Evolutionary conservation across 768 basidiomycete genomes (phyloP).

Genomic region (Lactifluus subvellereus): DNA sequence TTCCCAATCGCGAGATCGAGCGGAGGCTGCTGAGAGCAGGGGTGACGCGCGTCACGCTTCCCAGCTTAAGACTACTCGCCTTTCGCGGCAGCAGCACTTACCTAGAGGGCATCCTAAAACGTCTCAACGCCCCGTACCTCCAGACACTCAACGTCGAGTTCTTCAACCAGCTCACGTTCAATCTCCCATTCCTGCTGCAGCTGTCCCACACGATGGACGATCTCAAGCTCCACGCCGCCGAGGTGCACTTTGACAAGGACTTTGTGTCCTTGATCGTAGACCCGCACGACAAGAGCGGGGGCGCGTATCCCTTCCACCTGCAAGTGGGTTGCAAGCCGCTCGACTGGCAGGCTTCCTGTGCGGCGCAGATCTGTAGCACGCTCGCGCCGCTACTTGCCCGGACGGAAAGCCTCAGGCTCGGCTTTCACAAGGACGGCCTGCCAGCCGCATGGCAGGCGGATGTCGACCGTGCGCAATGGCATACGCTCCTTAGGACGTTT

Average conservation of each 20-base stretch:
- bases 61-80: neutral
- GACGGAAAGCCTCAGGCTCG: neutral
- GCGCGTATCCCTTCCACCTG: neutral
- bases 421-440: neutral
- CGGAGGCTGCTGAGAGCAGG: neutral
- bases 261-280: neutral
- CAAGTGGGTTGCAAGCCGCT: neutral
- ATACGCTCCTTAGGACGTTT: neutral
- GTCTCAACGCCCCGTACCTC: neutral
- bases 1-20: neutral
- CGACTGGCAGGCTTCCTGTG: neutral
- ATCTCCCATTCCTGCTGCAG: neutral
- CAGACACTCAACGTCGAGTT: neutral
- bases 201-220: neutral
- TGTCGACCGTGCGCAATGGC: conserved; percentile 1
- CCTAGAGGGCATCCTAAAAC: neutral
- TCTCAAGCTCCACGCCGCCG: neutral
- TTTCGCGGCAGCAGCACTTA: conserved; percentile 6
- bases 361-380: neutral
- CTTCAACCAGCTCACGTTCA: conserved; percentile 7
- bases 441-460: neutral
- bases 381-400: neutral
- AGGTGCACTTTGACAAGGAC: neutral
- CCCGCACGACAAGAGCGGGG: neutral
- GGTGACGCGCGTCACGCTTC: neutral